Conservation (phyloP, 2,329 filamentous ascomycete species). For the Aphanoascus verrucosus region DNA sequence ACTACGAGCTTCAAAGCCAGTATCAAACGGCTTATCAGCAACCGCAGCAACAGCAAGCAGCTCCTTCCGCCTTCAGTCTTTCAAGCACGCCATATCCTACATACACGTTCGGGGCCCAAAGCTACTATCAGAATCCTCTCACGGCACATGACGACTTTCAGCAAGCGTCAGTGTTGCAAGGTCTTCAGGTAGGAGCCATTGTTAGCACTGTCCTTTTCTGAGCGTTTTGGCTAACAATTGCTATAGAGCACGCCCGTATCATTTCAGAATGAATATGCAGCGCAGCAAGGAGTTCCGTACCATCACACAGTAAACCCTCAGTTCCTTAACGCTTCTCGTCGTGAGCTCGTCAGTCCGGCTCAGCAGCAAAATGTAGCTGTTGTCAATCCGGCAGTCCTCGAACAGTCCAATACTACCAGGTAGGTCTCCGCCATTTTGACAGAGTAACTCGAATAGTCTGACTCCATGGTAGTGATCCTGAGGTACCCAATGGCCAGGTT, state of each 20-base stretch:
- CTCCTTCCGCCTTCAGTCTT: constrained; percentile 9
- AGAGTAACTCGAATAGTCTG: not conserved
- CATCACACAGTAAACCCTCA: constrained; percentile 31
- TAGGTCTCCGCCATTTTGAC: not conserved
- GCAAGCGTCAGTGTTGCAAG: constrained; percentile 9
- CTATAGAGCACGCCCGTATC: constrained; percentile 13
- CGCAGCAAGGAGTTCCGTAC: constrained; percentile 17
- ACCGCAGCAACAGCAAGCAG: constrained; percentile 5
- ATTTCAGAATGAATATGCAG: constrained; percentile 25
- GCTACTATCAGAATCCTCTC: constrained; percentile 22
- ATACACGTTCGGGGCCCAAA: constrained; percentile 24
- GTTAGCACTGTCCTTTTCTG: not conserved
- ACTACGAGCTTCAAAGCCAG: constrained; percentile 9
- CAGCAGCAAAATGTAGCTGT: constrained; percentile 14
- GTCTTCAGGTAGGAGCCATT: not conserved
- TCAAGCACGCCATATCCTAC: constrained; percentile 22
- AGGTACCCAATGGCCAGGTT: not conserved
- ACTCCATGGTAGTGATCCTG: not conserved
- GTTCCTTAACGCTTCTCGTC: constrained; percentile 24
- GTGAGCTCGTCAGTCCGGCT: constrained; percentile 13
- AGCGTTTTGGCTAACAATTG: not conserved
- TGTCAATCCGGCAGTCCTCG: constrained; percentile 17
- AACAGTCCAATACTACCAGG: constrained; percentile 9
- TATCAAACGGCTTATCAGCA: constrained; percentile 14
- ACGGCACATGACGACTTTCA: constrained; percentile 5